Evolutionary conservation across 768 basidiomycete species (phyloP), one percentile per base, ranked within the genome.

Genomic region (Rhizopogon vulgaris): DNA sequence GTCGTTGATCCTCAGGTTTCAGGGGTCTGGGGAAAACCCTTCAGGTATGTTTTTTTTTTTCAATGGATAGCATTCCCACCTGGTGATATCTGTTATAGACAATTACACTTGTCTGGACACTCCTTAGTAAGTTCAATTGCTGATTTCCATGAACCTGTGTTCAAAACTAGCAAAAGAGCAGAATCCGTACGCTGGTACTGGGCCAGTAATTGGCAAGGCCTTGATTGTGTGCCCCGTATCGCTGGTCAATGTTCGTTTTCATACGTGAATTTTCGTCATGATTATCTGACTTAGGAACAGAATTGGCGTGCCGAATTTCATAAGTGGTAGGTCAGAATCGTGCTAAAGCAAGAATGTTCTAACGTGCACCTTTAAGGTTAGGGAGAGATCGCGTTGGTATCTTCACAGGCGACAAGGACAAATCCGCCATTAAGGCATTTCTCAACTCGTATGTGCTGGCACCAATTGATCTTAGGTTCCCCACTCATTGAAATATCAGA

Each of bases 21-120:
- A 86, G 94, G 94, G 95, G 95, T 46, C 80, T 99, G 46, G 96
- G 96, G n/a, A 99, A 99, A 73, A 96, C 94, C 1, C 69, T 93
- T 7, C 90, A 91, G 74, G 87, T 79, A 46, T 48, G 66, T 38
- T 37, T 27, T 27, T 11, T 34, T 17, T 27, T 11, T 34, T 17
- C 49, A 15, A 3, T 22, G 34, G 53, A 17, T 37, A 48, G 42
- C 42, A 46, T 30, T 22, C 32, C 27, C n/a, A 10, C 17, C 48
- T 8, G 39, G 47, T 62, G 15, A 69, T 41, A 30, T 7, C 27
- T 39, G 12, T 52, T 65, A 46, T 66, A 94, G 83, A 94, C 94
- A 0, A 94, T 99, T 50, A 75, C 85, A n/a, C 77, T 99, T 12
- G 73, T 97, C 7, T 94, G 92, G 87, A 97, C 93, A 0, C 72